Evolutionary conservation across 495 filamentous ascomycete species (phyloP).

Genomic region (Diplogelasinospora grovesii): DNA sequence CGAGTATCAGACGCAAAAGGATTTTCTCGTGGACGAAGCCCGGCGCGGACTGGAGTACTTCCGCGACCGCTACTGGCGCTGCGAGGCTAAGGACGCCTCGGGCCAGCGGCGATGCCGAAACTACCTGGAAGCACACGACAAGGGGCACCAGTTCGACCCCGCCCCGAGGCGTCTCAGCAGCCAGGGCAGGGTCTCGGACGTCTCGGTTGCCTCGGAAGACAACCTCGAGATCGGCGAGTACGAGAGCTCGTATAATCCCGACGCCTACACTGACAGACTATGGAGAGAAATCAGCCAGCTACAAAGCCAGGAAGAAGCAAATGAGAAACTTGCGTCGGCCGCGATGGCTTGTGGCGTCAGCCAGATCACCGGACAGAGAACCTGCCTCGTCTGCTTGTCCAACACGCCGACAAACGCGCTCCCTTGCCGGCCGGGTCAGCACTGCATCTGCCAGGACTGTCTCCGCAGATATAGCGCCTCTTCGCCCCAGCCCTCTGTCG

Average conservation of each 20-base stretch:
- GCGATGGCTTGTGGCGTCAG: constrained; percentile 3
- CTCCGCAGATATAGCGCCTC: constrained; percentile 16
- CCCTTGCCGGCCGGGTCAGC: constrained; percentile 24
- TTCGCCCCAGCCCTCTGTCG: constrained; percentile 4
- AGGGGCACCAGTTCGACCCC: constrained; percentile 16
- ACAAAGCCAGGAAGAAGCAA: background rate
- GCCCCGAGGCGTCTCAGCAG: background rate
- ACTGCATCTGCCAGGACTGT: constrained; percentile 33
- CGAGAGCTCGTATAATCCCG: constrained; percentile 4
- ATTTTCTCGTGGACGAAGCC: constrained; percentile 12
- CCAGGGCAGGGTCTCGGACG: background rate
- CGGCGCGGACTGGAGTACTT: constrained; percentile 13
- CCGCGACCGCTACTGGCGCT: constrained; percentile 15
- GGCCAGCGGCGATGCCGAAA: constrained; percentile 14
- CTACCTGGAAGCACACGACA: constrained; percentile 14
- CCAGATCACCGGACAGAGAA: constrained; percentile 20
- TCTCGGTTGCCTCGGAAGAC: constrained; percentile 2
- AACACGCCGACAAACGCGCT: constrained; percentile 31
- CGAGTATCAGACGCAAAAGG: constrained; percentile 2
- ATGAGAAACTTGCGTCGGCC: constrained; percentile 1
- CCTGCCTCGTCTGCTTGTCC: constrained; percentile 35
- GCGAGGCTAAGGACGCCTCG: constrained; percentile 11
- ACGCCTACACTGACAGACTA: constrained; percentile 1
- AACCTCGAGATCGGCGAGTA: constrained; percentile 2
- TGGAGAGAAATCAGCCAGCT: constrained; percentile 5